phyloP scores from a whole-genome alignment of 78 protist genomes.

The Dictyostelium brefeldianum region DNA sequence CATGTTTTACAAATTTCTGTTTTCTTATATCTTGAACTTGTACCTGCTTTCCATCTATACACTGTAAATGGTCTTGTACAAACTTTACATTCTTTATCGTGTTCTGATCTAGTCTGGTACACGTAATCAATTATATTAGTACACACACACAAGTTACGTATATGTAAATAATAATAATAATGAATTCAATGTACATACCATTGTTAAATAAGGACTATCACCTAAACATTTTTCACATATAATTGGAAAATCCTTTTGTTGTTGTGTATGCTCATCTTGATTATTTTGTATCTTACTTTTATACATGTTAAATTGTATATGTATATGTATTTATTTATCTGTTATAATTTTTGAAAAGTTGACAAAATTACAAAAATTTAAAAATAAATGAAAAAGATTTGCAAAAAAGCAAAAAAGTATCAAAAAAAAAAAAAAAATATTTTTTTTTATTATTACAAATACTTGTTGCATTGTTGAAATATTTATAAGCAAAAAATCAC shows the following conservation, averaged over 20 bases:
- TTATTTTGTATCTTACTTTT: slow-evolving; percentile 27
- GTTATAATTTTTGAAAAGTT: not conserved
- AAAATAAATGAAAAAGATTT: no score
- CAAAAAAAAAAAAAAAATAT: no score
- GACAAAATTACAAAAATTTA: no score
- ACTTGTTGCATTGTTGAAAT: no score
- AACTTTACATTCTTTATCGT: slow-evolving; percentile 77
- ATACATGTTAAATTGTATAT: slow-evolving; percentile 20
- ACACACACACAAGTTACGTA: no score
- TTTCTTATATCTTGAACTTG: slow-evolving; percentile 80
- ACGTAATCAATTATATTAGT: no score
- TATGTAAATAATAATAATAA: no score
- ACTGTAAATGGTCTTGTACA: slow-evolving; percentile 91
- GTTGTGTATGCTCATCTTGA: slow-evolving; percentile 4
- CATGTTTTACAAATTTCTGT: slow-evolving; percentile 97
- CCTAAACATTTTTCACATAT: slow-evolving; percentile 96
- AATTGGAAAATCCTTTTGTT: slow-evolving; percentile 91
- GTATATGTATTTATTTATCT: not conserved
- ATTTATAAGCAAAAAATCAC: no score
- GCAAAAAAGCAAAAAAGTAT: no score
- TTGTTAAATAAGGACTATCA: slow-evolving; percentile 91
- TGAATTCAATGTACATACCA: slow-evolving; percentile 51
- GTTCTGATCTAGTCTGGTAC: slow-evolving; percentile 41
- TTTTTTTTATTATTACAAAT: no score
- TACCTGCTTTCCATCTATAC: slow-evolving; percentile 92